phyloP scores from a whole-genome alignment of 1,139 yeast genomes.

The Ogataea hybrid region DNA sequence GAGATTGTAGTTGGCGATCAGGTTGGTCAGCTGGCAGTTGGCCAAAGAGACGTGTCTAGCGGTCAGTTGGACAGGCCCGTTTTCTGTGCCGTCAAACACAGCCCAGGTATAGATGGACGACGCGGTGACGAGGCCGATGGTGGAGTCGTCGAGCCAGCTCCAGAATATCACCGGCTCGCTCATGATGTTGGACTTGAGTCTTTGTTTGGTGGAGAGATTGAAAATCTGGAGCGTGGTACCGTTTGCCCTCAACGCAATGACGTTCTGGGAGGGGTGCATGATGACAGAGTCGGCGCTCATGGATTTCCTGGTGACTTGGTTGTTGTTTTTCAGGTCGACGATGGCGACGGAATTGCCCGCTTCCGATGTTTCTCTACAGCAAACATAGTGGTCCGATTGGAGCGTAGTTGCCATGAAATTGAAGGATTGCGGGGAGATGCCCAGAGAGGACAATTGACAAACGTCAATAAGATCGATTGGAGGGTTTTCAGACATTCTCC shows the following conservation, averaged over 20 bases:
- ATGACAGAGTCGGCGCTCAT: conserved; percentile 98
- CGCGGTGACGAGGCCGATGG: conserved; percentile 83
- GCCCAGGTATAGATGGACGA: conserved; percentile 77
- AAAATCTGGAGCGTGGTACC: conserved; percentile 95
- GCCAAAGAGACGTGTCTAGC: conserved; percentile 79
- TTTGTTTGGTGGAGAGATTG: conserved; percentile 81
- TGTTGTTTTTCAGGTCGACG: conserved; percentile 75
- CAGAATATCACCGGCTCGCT: conserved; percentile 90
- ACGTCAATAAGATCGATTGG: conserved; percentile 98
- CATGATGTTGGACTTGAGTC: conserved; percentile 84
- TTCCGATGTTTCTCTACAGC: conserved; percentile 77
- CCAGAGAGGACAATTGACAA: conserved; percentile 80
- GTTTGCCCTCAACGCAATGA: conserved; percentile 91
- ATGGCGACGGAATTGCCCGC: conserved; percentile 89
- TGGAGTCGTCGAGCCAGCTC: conserved; percentile 82
- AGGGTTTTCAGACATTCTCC: conserved; percentile 31
- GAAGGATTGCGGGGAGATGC: conserved; percentile 77
- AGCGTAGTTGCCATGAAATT: conserved; percentile 93
- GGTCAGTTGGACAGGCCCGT: conserved; percentile 76
- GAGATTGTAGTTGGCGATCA: conserved; percentile 74
- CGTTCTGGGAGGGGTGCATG: conserved; percentile 87
- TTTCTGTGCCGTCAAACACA: conserved; percentile 76
- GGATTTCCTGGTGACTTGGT: conserved; percentile 77
- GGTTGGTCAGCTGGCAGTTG: conserved; percentile 87
- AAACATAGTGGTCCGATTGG: conserved; percentile 88